Conservation (phyloP, 768 basidiomycete genomes). For the Leccinum broughii region DNA sequence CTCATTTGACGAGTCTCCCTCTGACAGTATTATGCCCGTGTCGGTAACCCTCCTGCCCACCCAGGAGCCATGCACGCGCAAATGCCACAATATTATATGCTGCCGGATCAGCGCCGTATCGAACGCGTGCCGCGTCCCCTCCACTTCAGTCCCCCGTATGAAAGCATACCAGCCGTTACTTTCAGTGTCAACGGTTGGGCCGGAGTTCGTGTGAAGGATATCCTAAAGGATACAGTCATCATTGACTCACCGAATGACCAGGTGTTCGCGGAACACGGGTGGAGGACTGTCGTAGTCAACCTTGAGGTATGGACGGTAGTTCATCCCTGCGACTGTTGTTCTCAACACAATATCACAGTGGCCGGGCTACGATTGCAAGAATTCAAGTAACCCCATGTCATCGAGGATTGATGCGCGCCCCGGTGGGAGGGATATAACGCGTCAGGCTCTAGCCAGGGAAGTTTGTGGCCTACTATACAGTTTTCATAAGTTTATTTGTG, state of each 20-base stretch:
- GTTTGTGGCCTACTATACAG: background rate
- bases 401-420: background rate
- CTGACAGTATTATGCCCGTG: background rate
- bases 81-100: slow-evolving; percentile 1
- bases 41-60: background rate
- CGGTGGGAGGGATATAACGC: background rate
- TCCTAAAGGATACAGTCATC: slow-evolving; percentile 2
- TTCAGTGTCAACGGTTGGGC: slow-evolving; percentile 3
- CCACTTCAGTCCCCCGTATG: background rate
- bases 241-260: background rate
- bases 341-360: background rate
- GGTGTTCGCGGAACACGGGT: background rate
- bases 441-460: background rate
- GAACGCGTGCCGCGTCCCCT: slow-evolving; percentile 2
- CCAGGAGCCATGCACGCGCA: slow-evolving; percentile 2
- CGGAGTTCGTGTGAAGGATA: slow-evolving; percentile 2
- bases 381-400: background rate
- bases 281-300: slow-evolving; percentile 5
- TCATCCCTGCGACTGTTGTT: background rate
- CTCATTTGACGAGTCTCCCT: background rate
- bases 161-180: background rate
- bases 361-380: background rate
- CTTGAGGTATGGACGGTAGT: background rate
- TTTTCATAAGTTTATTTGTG: background rate
- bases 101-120: slow-evolving; percentile 4